Evolutionary conservation across 2,329 filamentous ascomycete genomes (phyloP).

Genomic region (Ascochyta pisi): DNA sequence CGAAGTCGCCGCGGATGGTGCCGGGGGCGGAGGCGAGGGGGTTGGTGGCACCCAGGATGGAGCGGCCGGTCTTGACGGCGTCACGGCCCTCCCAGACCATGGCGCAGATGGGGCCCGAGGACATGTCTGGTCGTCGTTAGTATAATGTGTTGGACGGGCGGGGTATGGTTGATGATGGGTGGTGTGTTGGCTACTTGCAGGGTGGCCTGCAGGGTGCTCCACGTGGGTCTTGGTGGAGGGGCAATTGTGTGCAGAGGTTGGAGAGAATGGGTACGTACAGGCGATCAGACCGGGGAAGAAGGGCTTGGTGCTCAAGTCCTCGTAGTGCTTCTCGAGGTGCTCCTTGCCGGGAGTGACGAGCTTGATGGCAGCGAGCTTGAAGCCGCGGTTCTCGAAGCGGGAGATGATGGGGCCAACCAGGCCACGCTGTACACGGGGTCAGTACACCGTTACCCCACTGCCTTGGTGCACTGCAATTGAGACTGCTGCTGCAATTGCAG

Average conservation of each 20-base stretch:
- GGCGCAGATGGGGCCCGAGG: conserved; percentile 93
- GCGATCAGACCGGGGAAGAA: conserved; percentile 95
- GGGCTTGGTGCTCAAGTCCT: conserved; percentile 88
- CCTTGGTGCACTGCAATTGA: conserved; percentile 1
- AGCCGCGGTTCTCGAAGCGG: conserved; percentile 98
- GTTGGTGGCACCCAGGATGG: conserved; percentile 98
- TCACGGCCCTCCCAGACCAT: conserved; percentile 99
- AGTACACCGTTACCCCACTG: neutral
- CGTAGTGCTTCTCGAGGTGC: conserved; percentile 98
- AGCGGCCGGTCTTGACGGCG: conserved; percentile 97
- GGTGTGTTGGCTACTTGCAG: neutral
- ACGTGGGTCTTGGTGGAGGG: conserved; percentile 1
- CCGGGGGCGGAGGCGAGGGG: conserved; percentile 91
- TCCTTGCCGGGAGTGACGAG: conserved; percentile 85
- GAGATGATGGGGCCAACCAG: conserved; percentile 97
- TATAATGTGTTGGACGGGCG: neutral
- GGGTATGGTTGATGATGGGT: conserved; percentile 10
- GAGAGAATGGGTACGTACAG: conserved; percentile 66
- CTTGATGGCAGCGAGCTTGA: conserved; percentile 99
- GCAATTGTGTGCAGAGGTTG: neutral
- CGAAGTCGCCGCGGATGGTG: conserved; percentile 96
- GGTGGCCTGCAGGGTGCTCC: neutral
- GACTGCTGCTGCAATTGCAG: neutral
- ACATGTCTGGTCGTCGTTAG: conserved; percentile 76
- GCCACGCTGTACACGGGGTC: conserved; percentile 73